Evolutionary conservation across 2,329 filamentous ascomycete species (phyloP).

Genomic region (Microdochium paspali): DNA sequence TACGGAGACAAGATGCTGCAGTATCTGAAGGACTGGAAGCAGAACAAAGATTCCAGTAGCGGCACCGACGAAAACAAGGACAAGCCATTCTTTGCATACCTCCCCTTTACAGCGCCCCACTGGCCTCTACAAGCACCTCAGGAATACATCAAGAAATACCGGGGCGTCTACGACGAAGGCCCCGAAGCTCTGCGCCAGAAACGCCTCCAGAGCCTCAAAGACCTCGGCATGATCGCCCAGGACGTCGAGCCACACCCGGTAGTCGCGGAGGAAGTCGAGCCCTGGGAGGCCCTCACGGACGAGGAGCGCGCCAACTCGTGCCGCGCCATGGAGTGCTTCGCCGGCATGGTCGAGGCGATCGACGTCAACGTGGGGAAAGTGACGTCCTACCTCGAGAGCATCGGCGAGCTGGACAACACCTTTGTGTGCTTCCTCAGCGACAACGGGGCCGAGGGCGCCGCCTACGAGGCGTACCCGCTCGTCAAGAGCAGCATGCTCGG

Average conservation of each 20-base stretch:
- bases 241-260: conserved; percentile 42
- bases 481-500: conserved; percentile 40
- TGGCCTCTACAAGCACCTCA: conserved; percentile 53
- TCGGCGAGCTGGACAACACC: conserved; percentile 53
- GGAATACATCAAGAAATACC: conserved; percentile 46
- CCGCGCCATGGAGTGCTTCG: conserved; percentile 51
- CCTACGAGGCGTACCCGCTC: conserved; percentile 48
- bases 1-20: conserved; percentile 42
- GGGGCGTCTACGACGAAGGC: conserved; percentile 50
- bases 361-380: conserved; percentile 52
- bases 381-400: conserved; percentile 42
- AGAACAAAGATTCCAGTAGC: conserved; percentile 12
- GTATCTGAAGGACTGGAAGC: conserved; percentile 38
- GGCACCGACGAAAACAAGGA: not conserved
- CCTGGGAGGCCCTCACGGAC: conserved; percentile 35
- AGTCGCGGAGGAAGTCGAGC: conserved; percentile 35
- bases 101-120: conserved; percentile 53
- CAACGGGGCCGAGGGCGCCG: conserved; percentile 52
- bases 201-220: conserved; percentile 43
- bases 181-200: conserved; percentile 44
- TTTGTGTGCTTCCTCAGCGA: conserved; percentile 55
- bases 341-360: conserved; percentile 55
- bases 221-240: conserved; percentile 42
- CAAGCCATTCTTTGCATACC: conserved; percentile 47
- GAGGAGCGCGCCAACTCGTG: conserved; percentile 37